A percentile compares a stretch with the other conserved stretches of the same genome.
phyloP scores from a whole-genome alignment of 768 basidiomycete species.

The Tephrocybe sp. region DNA sequence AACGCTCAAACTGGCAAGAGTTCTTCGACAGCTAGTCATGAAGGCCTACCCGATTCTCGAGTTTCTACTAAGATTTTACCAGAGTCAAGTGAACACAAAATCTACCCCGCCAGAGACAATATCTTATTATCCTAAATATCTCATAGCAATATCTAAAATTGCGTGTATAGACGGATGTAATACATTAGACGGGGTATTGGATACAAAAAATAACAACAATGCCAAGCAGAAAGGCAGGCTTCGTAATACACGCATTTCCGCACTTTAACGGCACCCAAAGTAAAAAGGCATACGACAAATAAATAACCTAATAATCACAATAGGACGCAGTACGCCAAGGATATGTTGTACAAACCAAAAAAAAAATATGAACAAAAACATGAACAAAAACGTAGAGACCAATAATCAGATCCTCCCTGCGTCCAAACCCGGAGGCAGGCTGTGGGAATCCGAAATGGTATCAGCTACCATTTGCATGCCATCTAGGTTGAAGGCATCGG shows the following conservation, averaged over 20 bases:
- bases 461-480: not conserved
- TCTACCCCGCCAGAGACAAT: not conserved
- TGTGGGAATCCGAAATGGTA: not conserved
- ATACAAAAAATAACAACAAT: not conserved
- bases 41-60: too few species aligned
- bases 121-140: not conserved
- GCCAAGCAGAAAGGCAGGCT: not conserved
- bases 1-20: not conserved
- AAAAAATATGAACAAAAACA: not conserved
- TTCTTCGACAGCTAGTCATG: not conserved
- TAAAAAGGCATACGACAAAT: not conserved
- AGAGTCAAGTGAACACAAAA: too few species aligned
- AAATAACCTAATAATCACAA: not conserved
- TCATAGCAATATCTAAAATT: not conserved
- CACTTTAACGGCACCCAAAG: too few species aligned
- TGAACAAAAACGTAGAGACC: not conserved
- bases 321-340: not conserved
- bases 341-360: not conserved
- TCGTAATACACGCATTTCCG: not conserved
- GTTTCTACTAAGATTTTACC: too few species aligned
- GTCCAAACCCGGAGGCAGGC: not conserved
- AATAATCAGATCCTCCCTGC: not conserved
- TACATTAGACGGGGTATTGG: not conserved
- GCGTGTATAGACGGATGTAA: not conserved
- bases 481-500: slow-evolving; percentile 1